Conservation (phyloP, 768 basidiomycete species). For the Cystobasidium tubakii region DNA sequence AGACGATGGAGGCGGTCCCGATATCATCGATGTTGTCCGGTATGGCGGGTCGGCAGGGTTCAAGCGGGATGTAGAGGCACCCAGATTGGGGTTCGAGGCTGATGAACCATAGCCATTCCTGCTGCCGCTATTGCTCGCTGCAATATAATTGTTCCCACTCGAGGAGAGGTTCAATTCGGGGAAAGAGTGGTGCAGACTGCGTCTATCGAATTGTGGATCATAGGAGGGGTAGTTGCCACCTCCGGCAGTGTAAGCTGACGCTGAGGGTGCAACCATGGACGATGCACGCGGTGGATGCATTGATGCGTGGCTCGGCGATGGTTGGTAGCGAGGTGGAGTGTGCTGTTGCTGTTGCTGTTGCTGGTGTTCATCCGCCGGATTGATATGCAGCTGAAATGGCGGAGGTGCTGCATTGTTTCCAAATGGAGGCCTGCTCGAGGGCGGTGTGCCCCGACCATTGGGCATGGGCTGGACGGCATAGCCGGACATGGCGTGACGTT, state of each 20-base stretch:
- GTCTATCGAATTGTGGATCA: constrained; percentile 8
- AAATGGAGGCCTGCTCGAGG: not conserved
- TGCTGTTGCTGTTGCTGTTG: not conserved
- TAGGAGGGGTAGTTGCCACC: constrained; percentile 2
- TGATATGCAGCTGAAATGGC: not conserved
- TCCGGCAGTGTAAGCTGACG: not conserved
- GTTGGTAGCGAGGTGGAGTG: not conserved
- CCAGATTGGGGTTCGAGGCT: not conserved
- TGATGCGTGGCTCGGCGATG: not conserved
- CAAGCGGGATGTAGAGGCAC: not conserved
- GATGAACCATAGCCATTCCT: not conserved
- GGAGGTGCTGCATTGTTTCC: not conserved
- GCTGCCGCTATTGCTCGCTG: not conserved
- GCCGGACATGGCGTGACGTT: not conserved
- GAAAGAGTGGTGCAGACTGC: not conserved
- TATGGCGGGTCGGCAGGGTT: not conserved
- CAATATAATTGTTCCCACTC: not conserved
- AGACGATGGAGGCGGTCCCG: not conserved
- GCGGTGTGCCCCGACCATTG: not conserved
- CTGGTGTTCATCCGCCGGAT: not conserved
- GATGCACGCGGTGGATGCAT: constrained; percentile 7
- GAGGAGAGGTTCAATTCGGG: not conserved
- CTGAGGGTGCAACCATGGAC: not conserved
- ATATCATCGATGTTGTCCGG: not conserved
- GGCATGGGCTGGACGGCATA: not conserved